Evolutionary conservation across 176 grass and related monocot genomes (phyloP).

Genomic region (Saccharum officinarum): DNA sequence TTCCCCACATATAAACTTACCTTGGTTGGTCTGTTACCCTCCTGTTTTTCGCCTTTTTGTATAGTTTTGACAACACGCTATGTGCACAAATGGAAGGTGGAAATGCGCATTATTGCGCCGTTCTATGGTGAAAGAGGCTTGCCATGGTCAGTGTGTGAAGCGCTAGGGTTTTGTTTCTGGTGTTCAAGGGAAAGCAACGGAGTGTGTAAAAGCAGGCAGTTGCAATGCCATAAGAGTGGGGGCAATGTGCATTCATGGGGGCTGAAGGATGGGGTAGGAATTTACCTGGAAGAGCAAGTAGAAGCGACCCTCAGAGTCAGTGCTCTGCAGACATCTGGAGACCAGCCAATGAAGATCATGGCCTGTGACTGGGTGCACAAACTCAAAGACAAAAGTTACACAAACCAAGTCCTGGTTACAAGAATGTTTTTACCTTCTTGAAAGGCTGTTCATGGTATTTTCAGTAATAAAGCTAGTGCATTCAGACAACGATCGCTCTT

Average conservation of each 20-base stretch:
- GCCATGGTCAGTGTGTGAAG: conserved; percentile 22
- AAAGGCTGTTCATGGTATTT: neutral
- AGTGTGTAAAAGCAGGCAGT: conserved; percentile 42
- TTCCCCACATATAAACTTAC: conserved; percentile 10
- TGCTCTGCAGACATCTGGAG: conserved; percentile 8
- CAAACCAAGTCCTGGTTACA: neutral
- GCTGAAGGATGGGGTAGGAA: conserved; percentile 23
- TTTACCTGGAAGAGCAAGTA: conserved; percentile 30
- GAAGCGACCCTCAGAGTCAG: neutral
- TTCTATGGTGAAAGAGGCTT: conserved; percentile 31
- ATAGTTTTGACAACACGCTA: conserved; percentile 10
- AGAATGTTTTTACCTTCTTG: conserved; percentile 13
- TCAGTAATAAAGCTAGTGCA: conserved; percentile 4
- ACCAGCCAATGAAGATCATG: conserved; percentile 37
- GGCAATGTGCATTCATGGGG: conserved; percentile 41
- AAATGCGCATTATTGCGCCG: conserved; percentile 34
- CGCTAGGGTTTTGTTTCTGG: conserved; percentile 22
- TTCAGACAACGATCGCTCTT: neutral
- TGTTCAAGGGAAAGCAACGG: conserved; percentile 20
- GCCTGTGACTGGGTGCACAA: conserved; percentile 27
- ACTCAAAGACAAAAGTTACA: neutral
- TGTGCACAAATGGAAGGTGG: neutral
- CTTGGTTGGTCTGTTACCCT: conserved; percentile 21
- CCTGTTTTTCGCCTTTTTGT: neutral
- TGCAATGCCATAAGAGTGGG: conserved; percentile 39